Evolutionary conservation across 441 rosid genomes (phyloP).

Genomic region (Flueggea neowawraea): DNA sequence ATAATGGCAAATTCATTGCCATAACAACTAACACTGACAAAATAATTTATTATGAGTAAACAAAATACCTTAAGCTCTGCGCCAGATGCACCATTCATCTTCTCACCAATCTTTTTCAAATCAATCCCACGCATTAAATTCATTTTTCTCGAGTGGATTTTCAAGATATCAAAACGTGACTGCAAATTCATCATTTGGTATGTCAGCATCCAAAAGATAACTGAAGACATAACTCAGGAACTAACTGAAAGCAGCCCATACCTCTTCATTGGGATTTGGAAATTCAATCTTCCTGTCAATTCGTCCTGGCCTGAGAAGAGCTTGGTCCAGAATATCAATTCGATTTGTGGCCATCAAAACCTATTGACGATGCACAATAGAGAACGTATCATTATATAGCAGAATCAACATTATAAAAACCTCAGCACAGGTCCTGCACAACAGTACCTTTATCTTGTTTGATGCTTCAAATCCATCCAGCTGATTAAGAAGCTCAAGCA

Average conservation of each 20-base stretch:
- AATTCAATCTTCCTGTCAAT: slow-evolving; percentile 97
- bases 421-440: background rate
- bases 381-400: background rate
- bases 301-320: slow-evolving; percentile 92
- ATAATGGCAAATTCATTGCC: too few species aligned
- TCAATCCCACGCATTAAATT: slow-evolving; percentile 91
- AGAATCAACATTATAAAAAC: background rate
- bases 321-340: slow-evolving; percentile 95
- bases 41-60: background rate
- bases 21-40: too few species aligned
- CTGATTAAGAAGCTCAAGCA: slow-evolving; percentile 98
- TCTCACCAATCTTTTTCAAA: slow-evolving; percentile 84
- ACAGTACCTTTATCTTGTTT: slow-evolving; percentile 84
- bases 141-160: slow-evolving; percentile 88
- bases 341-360: slow-evolving; percentile 98
- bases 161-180: slow-evolving; percentile 78
- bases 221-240: background rate
- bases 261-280: slow-evolving; percentile 97
- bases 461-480: slow-evolving; percentile 97
- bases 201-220: background rate
- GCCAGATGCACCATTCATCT: slow-evolving; percentile 95
- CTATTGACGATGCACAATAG: slow-evolving; percentile 27
- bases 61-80: slow-evolving; percentile 78
- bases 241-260: slow-evolving; percentile 6
- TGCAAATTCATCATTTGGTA: slow-evolving; percentile 28